A percentile compares a stretch with the other conserved stretches of the same genome.
phyloP scores from a whole-genome alignment of 2,329 filamentous ascomycete species.

The Trichoderma sp. region DNA sequence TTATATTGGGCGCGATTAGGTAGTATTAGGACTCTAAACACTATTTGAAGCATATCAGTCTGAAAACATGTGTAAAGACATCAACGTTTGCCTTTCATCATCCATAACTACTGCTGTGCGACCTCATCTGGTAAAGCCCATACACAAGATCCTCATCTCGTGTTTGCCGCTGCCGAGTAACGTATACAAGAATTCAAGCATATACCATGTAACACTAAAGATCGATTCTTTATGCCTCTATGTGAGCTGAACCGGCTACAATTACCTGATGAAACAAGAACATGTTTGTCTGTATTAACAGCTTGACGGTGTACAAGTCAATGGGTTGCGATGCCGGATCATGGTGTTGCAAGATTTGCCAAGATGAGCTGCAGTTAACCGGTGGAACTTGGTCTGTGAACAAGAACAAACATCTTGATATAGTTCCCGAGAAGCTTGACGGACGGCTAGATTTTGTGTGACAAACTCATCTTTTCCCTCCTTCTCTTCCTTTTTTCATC shows the following conservation, averaged over 20 bases:
- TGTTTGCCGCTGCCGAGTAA: not conserved
- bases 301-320: not conserved
- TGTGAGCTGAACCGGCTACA: too few relatives aligned
- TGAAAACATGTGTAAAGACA: not conserved
- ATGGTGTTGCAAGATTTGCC: not conserved
- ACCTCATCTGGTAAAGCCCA: not conserved
- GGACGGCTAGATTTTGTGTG: not conserved
- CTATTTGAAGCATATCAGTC: not conserved
- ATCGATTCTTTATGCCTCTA: not conserved
- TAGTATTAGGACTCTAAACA: not conserved
- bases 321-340: not conserved
- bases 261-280: not conserved
- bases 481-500: not conserved
- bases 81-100: not conserved
- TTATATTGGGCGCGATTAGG: too few relatives aligned
- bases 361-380: not conserved
- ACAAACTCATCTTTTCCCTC: not conserved
- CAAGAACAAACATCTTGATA: slow-evolving; percentile 5
- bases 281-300: not conserved
- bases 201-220: not conserved
- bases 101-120: not conserved
- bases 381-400: not conserved
- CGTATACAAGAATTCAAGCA: not conserved
- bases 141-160: not conserved
- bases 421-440: slow-evolving; percentile 3